A percentile compares a stretch with the other conserved stretches of the same genome.
Evolutionary conservation across 106 monocot species (phyloP).

Genomic region (Dioscorea zingiberensis): DNA sequence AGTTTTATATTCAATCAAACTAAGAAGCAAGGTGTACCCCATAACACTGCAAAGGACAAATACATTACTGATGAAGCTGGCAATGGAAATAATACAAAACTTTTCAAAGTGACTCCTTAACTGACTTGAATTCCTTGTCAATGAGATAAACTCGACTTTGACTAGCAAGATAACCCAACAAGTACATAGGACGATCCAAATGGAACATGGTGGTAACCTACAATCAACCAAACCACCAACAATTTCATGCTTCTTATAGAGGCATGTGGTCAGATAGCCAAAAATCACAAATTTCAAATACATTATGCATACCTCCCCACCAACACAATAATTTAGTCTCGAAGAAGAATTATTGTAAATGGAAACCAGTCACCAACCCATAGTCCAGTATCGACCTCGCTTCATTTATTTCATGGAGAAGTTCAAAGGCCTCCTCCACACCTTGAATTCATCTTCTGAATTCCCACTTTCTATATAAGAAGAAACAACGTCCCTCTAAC

Average conservation of each 20-base stretch:
- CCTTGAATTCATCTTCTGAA: constrained; percentile 75
- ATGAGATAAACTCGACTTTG: constrained; percentile 94
- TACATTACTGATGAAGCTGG: neutral
- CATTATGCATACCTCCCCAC: constrained; percentile 71
- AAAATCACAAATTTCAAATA: too few species aligned
- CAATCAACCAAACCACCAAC: neutral
- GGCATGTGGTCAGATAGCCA: too few species aligned
- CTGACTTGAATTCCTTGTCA: constrained; percentile 98
- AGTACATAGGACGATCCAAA: constrained; percentile 93
- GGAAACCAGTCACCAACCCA: constrained; percentile 99
- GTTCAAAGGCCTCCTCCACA: constrained; percentile 92
- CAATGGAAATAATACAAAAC: neutral
- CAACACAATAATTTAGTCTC: constrained; percentile 94
- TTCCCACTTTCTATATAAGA: constrained; percentile 72
- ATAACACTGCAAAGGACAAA: constrained; percentile 51
- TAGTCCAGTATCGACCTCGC: constrained; percentile 75
- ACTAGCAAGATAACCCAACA: constrained; percentile 87
- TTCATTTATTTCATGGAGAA: constrained; percentile 87
- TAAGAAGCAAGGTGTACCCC: constrained; percentile 89
- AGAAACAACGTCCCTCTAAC: constrained; percentile 74
- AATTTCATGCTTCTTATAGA: too few species aligned
- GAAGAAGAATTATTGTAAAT: constrained; percentile 92
- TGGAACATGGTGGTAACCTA: constrained; percentile 99
- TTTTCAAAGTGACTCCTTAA: constrained; percentile 9
- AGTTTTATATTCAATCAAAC: constrained; percentile 97